A percentile compares a stretch with the other conserved stretches of the same genome.
Conservation (phyloP, 805 yeast genomes). For the Yamadazyma ubonensis region DNA sequence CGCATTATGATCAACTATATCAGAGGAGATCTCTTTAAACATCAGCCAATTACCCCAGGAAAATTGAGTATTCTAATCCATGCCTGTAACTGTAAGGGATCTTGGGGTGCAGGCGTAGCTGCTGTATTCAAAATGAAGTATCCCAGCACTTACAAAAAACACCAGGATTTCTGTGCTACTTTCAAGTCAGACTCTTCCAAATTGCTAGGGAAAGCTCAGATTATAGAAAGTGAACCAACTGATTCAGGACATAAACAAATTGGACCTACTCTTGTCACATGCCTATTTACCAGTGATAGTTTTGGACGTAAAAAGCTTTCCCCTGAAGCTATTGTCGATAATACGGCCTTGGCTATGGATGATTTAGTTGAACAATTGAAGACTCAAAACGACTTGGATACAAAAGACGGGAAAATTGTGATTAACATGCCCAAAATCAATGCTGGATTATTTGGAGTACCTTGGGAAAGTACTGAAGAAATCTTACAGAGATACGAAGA, state of each 20-base stretch:
- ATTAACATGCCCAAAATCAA: constrained; percentile 76
- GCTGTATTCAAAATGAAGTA: constrained; percentile 50
- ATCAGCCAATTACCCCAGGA: constrained; percentile 24
- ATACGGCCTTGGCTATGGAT: constrained; percentile 51
- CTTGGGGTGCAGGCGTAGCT: constrained; percentile 89
- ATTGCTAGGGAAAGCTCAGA: constrained; percentile 55
- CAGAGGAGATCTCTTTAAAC: constrained; percentile 56
- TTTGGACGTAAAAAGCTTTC: constrained; percentile 44
- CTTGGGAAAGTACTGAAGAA: constrained; percentile 69
- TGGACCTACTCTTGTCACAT: constrained; percentile 38
- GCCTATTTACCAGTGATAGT: constrained; percentile 68
- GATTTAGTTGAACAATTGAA: constrained; percentile 44
- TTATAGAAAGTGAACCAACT: constrained; percentile 34
- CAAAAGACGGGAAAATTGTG: constrained; percentile 17
- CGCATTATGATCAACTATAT: constrained; percentile 10
- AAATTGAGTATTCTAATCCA: constrained; percentile 56
- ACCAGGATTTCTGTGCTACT: constrained; percentile 43
- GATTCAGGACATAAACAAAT: constrained; percentile 30
- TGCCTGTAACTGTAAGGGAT: constrained; percentile 75
- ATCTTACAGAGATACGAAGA: constrained; percentile 35
- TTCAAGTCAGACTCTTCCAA: constrained; percentile 18
- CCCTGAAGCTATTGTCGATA: constrained; percentile 45
- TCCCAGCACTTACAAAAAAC: constrained; percentile 55
- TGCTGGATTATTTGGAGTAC: constrained; percentile 76
- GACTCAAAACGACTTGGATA: constrained; percentile 4